phyloP scores from a whole-genome alignment of 345 rosid species.

The Eucalyptus regnans region DNA sequence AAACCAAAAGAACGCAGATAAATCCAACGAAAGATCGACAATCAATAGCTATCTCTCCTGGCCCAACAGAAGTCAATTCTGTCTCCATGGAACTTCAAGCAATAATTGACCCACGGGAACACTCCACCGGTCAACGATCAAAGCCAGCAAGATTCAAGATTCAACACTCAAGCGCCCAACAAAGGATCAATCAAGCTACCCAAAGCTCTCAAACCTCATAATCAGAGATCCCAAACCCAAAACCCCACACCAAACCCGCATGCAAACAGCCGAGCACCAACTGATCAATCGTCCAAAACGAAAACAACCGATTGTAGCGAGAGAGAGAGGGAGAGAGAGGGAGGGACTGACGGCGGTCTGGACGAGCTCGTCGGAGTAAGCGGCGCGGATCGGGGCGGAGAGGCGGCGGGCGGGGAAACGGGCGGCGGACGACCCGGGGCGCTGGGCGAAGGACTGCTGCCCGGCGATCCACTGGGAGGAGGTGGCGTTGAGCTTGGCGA shows the following conservation, averaged over 20 bases:
- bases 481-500: conserved; percentile 50
- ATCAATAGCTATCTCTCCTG: background rate
- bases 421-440: conserved; percentile 14
- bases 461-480: conserved; percentile 74
- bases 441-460: conserved; percentile 38
- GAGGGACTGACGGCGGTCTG: conserved; percentile 69
- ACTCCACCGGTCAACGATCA: background rate
- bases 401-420: conserved; percentile 31
- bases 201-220: background rate
- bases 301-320: background rate
- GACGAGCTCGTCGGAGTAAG: conserved; percentile 86
- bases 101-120: background rate
- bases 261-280: background rate
- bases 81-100: background rate
- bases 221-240: background rate
- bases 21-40: background rate
- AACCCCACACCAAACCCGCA: background rate
- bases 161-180: background rate
- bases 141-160: background rate
- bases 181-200: background rate
- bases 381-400: conserved; percentile 57
- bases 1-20: background rate
- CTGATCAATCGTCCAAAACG: background rate
- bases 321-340: background rate
- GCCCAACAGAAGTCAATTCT: background rate